Percentiles rank a stretch among this genome's conserved stretches.
Evolutionary conservation across 2,329 filamentous ascomycete species (phyloP).

Genomic region (Claviceps purpurea): DNA sequence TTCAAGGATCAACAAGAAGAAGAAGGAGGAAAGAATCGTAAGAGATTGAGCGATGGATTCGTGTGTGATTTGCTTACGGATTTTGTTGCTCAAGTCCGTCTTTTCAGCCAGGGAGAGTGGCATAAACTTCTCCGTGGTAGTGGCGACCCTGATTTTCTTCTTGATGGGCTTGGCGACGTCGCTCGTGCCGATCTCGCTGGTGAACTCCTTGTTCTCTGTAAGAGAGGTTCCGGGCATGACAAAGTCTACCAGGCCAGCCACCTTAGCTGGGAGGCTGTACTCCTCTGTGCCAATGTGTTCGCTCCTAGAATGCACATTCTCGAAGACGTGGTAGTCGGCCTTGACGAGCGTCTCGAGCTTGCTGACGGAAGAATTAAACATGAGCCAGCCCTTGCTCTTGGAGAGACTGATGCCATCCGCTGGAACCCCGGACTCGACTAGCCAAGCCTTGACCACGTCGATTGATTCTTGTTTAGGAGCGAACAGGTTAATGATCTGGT

Average conservation of each 20-base stretch:
- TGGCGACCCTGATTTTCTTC: not conserved
- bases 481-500: conserved; percentile 30
- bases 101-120: not conserved
- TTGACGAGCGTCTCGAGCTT: conserved; percentile 40
- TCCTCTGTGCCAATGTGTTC: conserved; percentile 27
- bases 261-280: conserved; percentile 25
- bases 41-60: no score
- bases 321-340: conserved; percentile 38
- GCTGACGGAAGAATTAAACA: conserved; percentile 38
- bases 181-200: no score
- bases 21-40: not conserved
- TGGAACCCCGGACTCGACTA: conserved; percentile 37
- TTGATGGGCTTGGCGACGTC: not conserved
- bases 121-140: not conserved
- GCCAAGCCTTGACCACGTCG: conserved; percentile 37
- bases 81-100: not conserved
- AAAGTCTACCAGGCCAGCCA: conserved; percentile 26
- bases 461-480: conserved; percentile 30
- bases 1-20: not conserved
- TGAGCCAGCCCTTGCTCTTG: conserved; percentile 37
- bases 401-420: conserved; percentile 33
- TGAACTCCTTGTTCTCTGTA: not conserved
- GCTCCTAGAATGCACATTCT: conserved; percentile 21
- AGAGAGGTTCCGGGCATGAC: conserved; percentile 24
- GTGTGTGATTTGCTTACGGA: not conserved